phyloP scores from a whole-genome alignment of 306 rosid genomes.

The Medicago truncatula region MtrunA17r5.0-ANR NC_053046.1:41533001-41533500 shows the following conservation, averaged over 20 bases:
- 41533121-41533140: slow-evolving; percentile 29
- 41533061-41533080: slow-evolving; percentile 88
- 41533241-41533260: slow-evolving; percentile 58
- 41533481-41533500: not conserved
- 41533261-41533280: slow-evolving; percentile 53
- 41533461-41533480: not conserved
- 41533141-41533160: slow-evolving; percentile 23
- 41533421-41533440: not conserved
- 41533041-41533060: slow-evolving; percentile 68
- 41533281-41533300: slow-evolving; percentile 57
- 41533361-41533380: slow-evolving; percentile 23
- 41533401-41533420: not conserved
- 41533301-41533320: not conserved
- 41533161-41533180: slow-evolving; percentile 6
- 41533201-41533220: slow-evolving; percentile 75
- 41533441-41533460: slow-evolving; percentile 2
- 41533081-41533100: slow-evolving; percentile 55
- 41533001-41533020: slow-evolving; percentile 74
- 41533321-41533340: slow-evolving; percentile 11
- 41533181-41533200: slow-evolving; percentile 31
- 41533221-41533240: slow-evolving; percentile 64
- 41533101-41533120: slow-evolving; percentile 28
- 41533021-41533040: slow-evolving; percentile 55
- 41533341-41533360: slow-evolving; percentile 1
- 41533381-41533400: not conserved